These are phyloP conservation scores for Ceratopteris richardii DNA, from an alignment of 75 land plant species.

Conservation along the genomic window DNA sequence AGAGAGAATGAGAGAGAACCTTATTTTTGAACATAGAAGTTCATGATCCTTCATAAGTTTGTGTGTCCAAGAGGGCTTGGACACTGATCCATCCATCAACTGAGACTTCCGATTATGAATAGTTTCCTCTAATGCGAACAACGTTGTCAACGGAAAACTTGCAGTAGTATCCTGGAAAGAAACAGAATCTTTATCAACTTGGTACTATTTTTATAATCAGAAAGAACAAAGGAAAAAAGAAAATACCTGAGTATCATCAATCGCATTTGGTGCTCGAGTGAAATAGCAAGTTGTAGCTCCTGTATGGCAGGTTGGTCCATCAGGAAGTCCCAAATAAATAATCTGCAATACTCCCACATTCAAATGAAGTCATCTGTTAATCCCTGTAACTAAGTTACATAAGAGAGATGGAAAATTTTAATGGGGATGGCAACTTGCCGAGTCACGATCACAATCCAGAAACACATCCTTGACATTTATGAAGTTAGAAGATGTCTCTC, in stretches of 20 bases:
- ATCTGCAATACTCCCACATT: conserved; percentile 40
- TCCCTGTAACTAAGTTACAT: no score
- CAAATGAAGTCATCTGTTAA: no score
- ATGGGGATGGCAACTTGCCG: conserved; percentile 74
- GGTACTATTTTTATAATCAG: no score
- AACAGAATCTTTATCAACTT: no score
- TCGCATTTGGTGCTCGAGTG: conserved; percentile 19
- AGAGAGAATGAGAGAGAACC: conserved; percentile 27
- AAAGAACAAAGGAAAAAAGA: no score
- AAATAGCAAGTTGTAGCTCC: conserved; percentile 85
- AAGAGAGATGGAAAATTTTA: no score
- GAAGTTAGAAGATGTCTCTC: conserved; percentile 90
- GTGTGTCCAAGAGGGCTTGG: conserved; percentile 92
- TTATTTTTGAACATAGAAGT: conserved; percentile 81
- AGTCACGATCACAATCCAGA: conserved; percentile 93
- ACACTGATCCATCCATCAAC: conserved; percentile 25
- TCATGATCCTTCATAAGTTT: conserved; percentile 40
- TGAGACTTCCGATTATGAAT: conserved; percentile 26
- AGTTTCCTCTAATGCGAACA: conserved; percentile 32
- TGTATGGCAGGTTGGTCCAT: conserved; percentile 93
- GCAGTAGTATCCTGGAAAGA: conserved; percentile 22
- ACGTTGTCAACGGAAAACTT: conserved; percentile 44
- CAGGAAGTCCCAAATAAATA: conserved; percentile 88
- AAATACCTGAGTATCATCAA: background rate
- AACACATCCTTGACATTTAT: conserved; percentile 78